phyloP scores from a whole-genome alignment of 2,329 filamentous ascomycete genomes.

The Neocatenulostroma microsporum region DNA sequence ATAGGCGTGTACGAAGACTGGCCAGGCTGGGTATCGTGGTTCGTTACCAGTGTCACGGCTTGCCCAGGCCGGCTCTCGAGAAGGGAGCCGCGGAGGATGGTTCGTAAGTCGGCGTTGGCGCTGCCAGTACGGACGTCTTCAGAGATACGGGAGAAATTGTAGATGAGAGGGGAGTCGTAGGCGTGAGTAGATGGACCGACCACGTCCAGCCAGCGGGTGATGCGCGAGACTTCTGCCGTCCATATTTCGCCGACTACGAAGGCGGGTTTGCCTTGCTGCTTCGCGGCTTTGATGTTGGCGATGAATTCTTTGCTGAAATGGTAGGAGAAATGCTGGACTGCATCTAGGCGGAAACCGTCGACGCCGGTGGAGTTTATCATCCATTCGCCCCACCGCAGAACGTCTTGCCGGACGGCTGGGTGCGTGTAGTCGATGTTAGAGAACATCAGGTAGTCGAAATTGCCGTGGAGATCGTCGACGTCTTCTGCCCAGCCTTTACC shows the following conservation, averaged over 20 bases:
- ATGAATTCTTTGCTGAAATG: constrained; percentile 62
- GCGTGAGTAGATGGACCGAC: constrained; percentile 52
- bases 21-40: constrained; percentile 61
- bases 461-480: constrained; percentile 58
- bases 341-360: constrained; percentile 62
- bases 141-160: constrained; percentile 57
- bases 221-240: constrained; percentile 49
- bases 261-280: constrained; percentile 41
- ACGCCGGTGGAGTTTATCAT: constrained; percentile 54
- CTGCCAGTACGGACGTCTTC: constrained; percentile 33
- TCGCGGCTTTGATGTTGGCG: constrained; percentile 44
- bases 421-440: constrained; percentile 60
- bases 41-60: constrained; percentile 55
- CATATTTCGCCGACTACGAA: constrained; percentile 66
- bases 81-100: constrained; percentile 17
- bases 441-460: constrained; percentile 64
- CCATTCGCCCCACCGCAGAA: constrained; percentile 62
- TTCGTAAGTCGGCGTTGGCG: constrained; percentile 53
- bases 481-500: constrained; percentile 56
- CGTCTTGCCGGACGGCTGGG: constrained; percentile 55
- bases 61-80: constrained; percentile 18
- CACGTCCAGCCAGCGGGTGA: constrained; percentile 45
- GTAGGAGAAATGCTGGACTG: constrained; percentile 63
- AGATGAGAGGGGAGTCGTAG: constrained; percentile 62
- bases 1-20: constrained; percentile 58